phyloP scores from a whole-genome alignment of 2,329 filamentous ascomycete genomes.

The Ceratocystis albifundus region DNA sequence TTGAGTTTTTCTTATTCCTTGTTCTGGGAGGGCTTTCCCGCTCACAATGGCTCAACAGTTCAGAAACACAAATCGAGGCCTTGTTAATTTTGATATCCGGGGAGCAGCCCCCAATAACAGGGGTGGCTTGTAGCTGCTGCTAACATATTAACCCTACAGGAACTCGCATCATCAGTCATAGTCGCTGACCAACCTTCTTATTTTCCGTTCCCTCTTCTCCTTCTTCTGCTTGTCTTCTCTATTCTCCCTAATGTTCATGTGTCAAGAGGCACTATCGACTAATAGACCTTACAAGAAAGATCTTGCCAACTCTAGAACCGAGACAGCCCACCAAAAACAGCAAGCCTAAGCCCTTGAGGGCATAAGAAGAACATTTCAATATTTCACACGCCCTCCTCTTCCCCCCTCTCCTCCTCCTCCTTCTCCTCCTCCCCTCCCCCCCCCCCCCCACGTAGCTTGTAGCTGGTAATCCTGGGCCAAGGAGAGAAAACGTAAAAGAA shows the following conservation, averaged over 20 bases:
- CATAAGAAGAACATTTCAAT: background rate
- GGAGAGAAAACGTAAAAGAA: background rate
- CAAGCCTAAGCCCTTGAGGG: background rate
- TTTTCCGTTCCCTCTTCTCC: background rate
- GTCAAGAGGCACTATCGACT: background rate
- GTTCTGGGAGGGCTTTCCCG: background rate
- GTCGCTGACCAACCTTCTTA: background rate
- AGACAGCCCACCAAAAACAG: background rate
- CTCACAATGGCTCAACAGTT: background rate
- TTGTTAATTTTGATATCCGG: background rate
- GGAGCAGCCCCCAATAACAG: background rate
- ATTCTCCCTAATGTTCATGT: background rate
- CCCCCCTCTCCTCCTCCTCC: too few relatives aligned
- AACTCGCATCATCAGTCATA: background rate
- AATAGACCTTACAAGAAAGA: background rate
- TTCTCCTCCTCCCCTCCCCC: too few relatives aligned
- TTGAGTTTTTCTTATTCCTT: constrained; percentile 10
- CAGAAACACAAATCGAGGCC: background rate
- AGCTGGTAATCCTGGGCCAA: background rate
- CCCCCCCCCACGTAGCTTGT: too few relatives aligned
- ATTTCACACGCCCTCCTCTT: too few relatives aligned
- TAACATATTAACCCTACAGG: background rate
- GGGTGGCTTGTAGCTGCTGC: background rate
- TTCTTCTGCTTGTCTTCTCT: background rate
- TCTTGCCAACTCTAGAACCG: background rate